Evolutionary conservation across 352 stramenopile genomes (phyloP).

Genomic region (Phytophthora sp.): DNA sequence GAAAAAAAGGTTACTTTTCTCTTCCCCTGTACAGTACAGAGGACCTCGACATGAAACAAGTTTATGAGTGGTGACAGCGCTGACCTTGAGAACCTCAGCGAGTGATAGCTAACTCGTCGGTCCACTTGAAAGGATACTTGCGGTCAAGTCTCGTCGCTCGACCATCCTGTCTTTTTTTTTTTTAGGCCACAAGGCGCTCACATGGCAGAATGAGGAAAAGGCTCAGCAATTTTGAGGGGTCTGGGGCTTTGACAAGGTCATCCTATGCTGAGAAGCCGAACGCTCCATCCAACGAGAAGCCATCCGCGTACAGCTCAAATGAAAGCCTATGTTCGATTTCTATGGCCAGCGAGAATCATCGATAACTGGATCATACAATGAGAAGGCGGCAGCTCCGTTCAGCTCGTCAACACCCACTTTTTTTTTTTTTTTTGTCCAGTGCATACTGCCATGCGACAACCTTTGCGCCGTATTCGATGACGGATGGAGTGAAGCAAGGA

Average conservation of each 20-base stretch:
- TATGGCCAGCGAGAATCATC: too few species aligned
- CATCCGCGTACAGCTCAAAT: background rate
- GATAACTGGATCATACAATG: too few species aligned
- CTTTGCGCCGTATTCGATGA: background rate
- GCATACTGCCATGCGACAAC: too few species aligned
- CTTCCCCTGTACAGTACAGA: background rate
- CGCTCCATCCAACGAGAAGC: too few species aligned
- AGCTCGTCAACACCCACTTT: background rate
- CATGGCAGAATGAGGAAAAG: constrained; percentile 3
- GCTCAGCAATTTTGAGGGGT: constrained; percentile 4
- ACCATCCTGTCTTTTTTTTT: too few species aligned
- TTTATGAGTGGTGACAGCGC: constrained; percentile 5
- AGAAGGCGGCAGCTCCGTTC: background rate
- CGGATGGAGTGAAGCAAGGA: constrained; percentile 8
- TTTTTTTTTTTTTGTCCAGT: too few species aligned
- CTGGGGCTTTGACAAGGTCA: background rate
- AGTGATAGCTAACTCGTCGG: constrained; percentile 6
- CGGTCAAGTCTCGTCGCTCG: background rate
- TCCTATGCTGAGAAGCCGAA: background rate
- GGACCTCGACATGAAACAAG: constrained; percentile 17
- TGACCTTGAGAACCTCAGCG: constrained; percentile 2
- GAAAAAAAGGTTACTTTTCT: too few species aligned
- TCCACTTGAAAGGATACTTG: background rate
- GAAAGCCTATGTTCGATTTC: background rate
- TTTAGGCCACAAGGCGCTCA: background rate